phyloP scores from a whole-genome alignment of 257 asterid genomes.

The Jacaranda copaia region DNA sequence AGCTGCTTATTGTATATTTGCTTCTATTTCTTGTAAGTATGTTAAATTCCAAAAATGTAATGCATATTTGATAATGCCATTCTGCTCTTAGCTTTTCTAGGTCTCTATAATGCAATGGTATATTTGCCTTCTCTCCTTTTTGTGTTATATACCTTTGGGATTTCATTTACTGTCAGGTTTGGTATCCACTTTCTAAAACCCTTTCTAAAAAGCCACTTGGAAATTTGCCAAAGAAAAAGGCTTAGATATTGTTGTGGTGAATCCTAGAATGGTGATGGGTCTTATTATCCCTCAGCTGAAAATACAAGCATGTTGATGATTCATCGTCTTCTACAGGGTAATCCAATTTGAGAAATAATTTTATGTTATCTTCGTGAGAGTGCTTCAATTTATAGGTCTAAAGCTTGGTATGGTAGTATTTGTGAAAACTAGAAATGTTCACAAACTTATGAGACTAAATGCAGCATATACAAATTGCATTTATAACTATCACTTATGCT shows the following conservation, averaged over 20 bases:
- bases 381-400: neutral
- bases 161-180: slow-evolving; percentile 52
- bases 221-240: slow-evolving; percentile 74
- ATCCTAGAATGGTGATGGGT: slow-evolving; percentile 93
- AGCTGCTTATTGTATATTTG: neutral
- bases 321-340: slow-evolving; percentile 86
- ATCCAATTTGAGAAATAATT: slow-evolving; percentile 18
- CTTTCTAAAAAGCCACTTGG: slow-evolving; percentile 93
- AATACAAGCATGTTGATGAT: slow-evolving; percentile 84
- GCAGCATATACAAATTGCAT: no score
- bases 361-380: neutral
- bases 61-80: neutral
- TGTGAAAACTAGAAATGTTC: no score
- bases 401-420: slow-evolving; percentile 6
- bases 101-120: neutral
- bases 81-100: slow-evolving; percentile 9
- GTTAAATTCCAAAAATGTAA: slow-evolving; percentile 1
- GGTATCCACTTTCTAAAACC: slow-evolving; percentile 91
- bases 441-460: no score
- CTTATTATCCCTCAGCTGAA: slow-evolving; percentile 66
- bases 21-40: slow-evolving; percentile 3
- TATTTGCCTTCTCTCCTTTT: neutral
- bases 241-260: slow-evolving; percentile 81
- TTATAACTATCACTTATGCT: neutral
- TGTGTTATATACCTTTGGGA: slow-evolving; percentile 1